Evolutionary conservation across 1,284 basidiomycete species (phyloP).

Genomic region (Pseudozyma flocculosa): DNA sequence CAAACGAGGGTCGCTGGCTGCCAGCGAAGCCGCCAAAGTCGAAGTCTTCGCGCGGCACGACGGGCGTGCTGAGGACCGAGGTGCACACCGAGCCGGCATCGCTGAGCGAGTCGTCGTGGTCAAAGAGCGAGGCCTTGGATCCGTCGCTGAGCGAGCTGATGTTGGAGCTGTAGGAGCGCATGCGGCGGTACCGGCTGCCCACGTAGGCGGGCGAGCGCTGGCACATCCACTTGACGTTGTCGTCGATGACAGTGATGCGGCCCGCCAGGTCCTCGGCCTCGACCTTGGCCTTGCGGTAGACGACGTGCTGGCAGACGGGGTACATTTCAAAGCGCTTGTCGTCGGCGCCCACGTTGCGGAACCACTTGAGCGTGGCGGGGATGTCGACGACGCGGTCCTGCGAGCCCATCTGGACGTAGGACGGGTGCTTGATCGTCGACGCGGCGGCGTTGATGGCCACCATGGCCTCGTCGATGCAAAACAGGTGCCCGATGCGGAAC

Average conservation of each 20-base stretch:
- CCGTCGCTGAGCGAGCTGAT: slow-evolving; percentile 17
- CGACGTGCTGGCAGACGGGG: slow-evolving; percentile 55
- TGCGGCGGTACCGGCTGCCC: slow-evolving; percentile 6
- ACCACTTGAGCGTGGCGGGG: slow-evolving; percentile 24
- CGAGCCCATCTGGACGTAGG: slow-evolving; percentile 50
- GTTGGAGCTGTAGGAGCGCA: slow-evolving; percentile 21
- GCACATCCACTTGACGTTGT: slow-evolving; percentile 55
- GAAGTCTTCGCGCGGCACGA: slow-evolving; percentile 4
- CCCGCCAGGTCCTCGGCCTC: slow-evolving; percentile 53
- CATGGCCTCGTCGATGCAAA: slow-evolving; percentile 39
- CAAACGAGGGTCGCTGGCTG: too few species aligned
- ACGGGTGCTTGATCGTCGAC: slow-evolving; percentile 34
- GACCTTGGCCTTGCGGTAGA: slow-evolving; percentile 55
- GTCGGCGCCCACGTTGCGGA: slow-evolving; percentile 20
- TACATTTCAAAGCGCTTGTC: slow-evolving; percentile 48
- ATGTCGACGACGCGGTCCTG: slow-evolving; percentile 47
- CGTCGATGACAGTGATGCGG: slow-evolving; percentile 47
- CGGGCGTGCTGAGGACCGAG: slow-evolving; percentile 11
- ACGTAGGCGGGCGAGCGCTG: slow-evolving; percentile 27
- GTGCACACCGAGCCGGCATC: slow-evolving; percentile 11
- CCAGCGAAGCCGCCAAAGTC: background rate
- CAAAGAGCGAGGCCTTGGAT: slow-evolving; percentile 17
- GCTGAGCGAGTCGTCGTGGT: slow-evolving; percentile 7
- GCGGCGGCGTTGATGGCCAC: slow-evolving; percentile 19
- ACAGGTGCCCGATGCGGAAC: slow-evolving; percentile 50